Evolutionary conservation across 2,329 filamentous ascomycete genomes (phyloP).

Genomic region (Orbilia blumenaviensis): DNA sequence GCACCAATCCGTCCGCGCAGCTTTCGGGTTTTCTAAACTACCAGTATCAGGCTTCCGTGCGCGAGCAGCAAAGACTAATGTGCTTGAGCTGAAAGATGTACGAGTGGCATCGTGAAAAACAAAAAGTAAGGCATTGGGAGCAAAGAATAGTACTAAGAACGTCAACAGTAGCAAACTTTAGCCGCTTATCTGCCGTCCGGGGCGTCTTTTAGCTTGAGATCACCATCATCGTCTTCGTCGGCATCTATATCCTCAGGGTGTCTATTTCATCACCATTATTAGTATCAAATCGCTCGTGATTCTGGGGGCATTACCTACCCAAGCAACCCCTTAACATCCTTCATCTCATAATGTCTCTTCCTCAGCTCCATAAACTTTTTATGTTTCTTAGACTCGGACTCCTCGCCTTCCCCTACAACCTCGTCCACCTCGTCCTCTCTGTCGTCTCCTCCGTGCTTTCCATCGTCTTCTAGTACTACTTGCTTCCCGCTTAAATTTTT

Average conservation of each 20-base stretch:
- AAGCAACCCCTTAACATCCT: slow-evolving; percentile 85
- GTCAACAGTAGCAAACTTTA: not conserved
- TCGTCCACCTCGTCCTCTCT: slow-evolving; percentile 77
- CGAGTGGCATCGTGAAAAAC: not conserved
- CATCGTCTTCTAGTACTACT: slow-evolving; percentile 39
- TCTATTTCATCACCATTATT: not conserved
- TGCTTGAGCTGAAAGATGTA: slow-evolving; percentile 1
- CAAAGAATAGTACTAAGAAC: not conserved
- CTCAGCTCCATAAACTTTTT: slow-evolving; percentile 86
- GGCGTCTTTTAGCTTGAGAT: slow-evolving; percentile 42
- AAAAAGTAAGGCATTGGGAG: not conserved
- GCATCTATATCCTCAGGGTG: slow-evolving; percentile 37
- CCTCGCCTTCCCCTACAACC: slow-evolving; percentile 69
- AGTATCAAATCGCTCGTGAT: too few relatives aligned
- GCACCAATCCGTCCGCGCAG: not conserved
- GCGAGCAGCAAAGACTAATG: not conserved
- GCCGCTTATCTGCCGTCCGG: slow-evolving; percentile 4
- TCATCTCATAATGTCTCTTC: slow-evolving; percentile 99
- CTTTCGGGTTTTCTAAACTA: slow-evolving; percentile 5
- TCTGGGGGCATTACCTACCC: slow-evolving; percentile 72
- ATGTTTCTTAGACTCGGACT: slow-evolving; percentile 80
- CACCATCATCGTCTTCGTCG: slow-evolving; percentile 48
- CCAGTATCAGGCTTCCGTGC: not conserved
- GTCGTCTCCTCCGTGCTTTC: slow-evolving; percentile 68
- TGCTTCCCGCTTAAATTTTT: slow-evolving; percentile 47